These are phyloP conservation scores for Penicillium sp. DNA, from an alignment of 2,329 filamentous ascomycete genomes.

Conservation along the genomic window DNA sequence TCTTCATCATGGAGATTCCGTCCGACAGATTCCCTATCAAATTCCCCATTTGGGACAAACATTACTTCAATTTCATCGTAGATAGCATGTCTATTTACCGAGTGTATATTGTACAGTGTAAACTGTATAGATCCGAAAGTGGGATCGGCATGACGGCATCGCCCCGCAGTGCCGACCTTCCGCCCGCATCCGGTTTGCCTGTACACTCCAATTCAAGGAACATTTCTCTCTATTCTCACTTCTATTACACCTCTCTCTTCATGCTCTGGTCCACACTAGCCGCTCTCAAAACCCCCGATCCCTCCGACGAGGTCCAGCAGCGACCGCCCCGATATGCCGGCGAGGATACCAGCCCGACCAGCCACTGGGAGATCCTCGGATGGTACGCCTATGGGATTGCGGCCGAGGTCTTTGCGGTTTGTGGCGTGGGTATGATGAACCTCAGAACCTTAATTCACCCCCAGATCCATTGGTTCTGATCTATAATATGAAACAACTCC, in stretches of 20 bases:
- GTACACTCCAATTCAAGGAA: too few species aligned
- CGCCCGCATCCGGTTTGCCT: slow-evolving; percentile 20
- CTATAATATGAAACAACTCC: too few species aligned
- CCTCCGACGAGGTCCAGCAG: slow-evolving; percentile 25
- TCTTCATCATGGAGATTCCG: too few species aligned
- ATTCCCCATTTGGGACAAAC: too few species aligned
- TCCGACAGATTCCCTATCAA: too few species aligned
- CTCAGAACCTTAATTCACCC: not conserved
- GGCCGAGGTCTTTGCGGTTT: slow-evolving; percentile 93
- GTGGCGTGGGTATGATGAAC: slow-evolving; percentile 63
- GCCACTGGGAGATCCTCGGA: slow-evolving; percentile 76
- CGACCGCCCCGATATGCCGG: slow-evolving; percentile 67
- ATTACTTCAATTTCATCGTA: too few species aligned
- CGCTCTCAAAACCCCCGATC: slow-evolving; percentile 20
- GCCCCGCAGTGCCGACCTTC: slow-evolving; percentile 4
- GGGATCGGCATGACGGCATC: not conserved
- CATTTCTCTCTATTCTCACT: not conserved
- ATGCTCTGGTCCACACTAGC: slow-evolving; percentile 26
- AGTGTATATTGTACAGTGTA: too few species aligned
- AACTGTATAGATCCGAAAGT: too few species aligned
- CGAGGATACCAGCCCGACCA: slow-evolving; percentile 85
- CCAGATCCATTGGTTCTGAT: too few species aligned
- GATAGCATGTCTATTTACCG: too few species aligned
- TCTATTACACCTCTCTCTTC: too few species aligned
- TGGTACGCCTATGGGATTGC: slow-evolving; percentile 96